These are phyloP conservation scores for Pseudozyma sp. DNA, from an alignment of 1,284 basidiomycete species.

Conservation along the genomic window DNA sequence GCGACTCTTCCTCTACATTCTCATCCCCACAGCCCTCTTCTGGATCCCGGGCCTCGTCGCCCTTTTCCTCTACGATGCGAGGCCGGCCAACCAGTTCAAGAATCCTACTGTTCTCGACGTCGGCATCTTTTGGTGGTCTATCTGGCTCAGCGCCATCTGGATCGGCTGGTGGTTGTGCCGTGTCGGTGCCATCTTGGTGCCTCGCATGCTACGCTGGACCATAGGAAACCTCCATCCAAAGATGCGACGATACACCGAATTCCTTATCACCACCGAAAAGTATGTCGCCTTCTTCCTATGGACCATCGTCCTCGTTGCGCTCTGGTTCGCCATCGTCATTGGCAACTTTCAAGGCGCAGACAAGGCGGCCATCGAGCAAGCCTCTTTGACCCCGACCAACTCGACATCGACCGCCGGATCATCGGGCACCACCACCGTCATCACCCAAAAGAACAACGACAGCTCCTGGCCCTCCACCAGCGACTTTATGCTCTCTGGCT, in stretches of 20 bases:
- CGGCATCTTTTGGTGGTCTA: constrained; percentile 83
- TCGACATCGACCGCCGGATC: constrained; percentile 35
- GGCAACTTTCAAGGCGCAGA: constrained; percentile 60
- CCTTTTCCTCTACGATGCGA: constrained; percentile 73
- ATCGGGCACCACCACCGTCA: constrained; percentile 25
- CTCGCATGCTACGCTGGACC: constrained; percentile 30
- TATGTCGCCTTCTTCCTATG: constrained; percentile 77
- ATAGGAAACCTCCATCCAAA: constrained; percentile 66
- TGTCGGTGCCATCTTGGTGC: constrained; percentile 74
- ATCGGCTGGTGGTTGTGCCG: constrained; percentile 85
- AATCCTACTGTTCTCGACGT: constrained; percentile 72
- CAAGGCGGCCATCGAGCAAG: constrained; percentile 28
- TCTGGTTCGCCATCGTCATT: constrained; percentile 62
- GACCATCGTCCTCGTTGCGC: constrained; percentile 76
- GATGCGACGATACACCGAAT: constrained; percentile 74
- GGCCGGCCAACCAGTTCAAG: constrained; percentile 72
- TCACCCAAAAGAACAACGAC: constrained; percentile 12
- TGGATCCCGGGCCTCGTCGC: constrained; percentile 76
- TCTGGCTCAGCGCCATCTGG: constrained; percentile 85
- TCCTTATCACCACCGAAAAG: constrained; percentile 71
- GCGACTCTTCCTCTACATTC: constrained; percentile 39
- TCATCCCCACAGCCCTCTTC: constrained; percentile 51
- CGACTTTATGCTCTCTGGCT: constrained; percentile 64
- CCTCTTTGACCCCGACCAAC: constrained; percentile 42
- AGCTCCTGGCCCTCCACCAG: constrained; percentile 64